Percentiles rank a stretch among this genome's conserved stretches.
phyloP scores from a whole-genome alignment of 768 basidiomycete genomes.

The Amanita rubescens region DNA sequence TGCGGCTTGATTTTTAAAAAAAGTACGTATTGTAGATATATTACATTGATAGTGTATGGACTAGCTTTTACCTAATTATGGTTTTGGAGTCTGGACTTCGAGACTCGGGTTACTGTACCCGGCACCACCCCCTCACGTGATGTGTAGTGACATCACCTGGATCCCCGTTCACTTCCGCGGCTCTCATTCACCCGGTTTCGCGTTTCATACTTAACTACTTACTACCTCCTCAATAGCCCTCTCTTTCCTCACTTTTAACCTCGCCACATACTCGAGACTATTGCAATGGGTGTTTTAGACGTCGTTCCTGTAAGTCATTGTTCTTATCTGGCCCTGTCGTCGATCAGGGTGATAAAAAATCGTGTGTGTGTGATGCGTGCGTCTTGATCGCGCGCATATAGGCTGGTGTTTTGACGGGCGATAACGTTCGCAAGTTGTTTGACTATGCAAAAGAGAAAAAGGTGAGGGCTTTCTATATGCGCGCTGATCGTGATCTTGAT shows the following conservation, averaged over 20 bases:
- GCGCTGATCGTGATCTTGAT: conserved; percentile 1
- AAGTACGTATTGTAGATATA: not conserved
- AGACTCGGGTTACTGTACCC: not conserved
- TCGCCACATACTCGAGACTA: not conserved
- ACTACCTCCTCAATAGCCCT: not conserved
- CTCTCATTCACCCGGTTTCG: not conserved
- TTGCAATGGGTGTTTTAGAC: conserved; percentile 7
- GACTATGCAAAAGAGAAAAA: conserved; percentile 87
- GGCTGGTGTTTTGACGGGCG: conserved; percentile 94
- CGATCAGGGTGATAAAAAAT: not conserved
- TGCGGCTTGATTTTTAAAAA: conserved; percentile 15
- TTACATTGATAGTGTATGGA: not conserved
- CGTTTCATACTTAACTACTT: not conserved
- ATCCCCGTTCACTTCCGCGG: not conserved
- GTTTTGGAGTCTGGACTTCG: not conserved
- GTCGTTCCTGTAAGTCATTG: conserved; percentile 9
- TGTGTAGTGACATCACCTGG: not conserved
- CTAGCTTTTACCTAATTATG: conserved; percentile 2
- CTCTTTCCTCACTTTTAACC: not conserved
- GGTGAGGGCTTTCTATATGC: conserved; percentile 32
- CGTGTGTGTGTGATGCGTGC: not conserved
- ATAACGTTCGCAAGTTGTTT: conserved; percentile 91
- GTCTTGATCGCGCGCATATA: conserved; percentile 22
- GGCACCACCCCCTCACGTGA: not conserved
- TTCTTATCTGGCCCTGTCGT: not conserved